These are phyloP conservation scores for Chaetomium globosum DNA, from an alignment of 2,329 filamentous ascomycete species.

Conservation along the genomic window DNA sequence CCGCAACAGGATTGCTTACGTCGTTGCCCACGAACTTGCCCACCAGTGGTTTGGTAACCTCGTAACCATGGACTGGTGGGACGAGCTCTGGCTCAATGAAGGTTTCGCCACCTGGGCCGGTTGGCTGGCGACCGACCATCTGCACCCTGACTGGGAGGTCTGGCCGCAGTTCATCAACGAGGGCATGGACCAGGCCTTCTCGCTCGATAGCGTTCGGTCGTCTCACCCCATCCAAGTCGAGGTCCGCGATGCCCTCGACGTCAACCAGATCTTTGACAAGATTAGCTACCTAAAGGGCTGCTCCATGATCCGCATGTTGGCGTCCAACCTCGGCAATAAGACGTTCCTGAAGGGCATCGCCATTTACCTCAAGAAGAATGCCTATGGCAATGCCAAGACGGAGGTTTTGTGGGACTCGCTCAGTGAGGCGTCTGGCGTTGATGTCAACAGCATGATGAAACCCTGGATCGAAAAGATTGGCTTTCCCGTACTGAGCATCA, in stretches of 20 bases:
- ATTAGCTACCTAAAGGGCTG: constrained; percentile 97
- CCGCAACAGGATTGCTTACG: constrained; percentile 92
- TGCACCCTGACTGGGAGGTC: constrained; percentile 96
- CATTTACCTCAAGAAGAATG: constrained; percentile 83
- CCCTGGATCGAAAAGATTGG: constrained; percentile 96
- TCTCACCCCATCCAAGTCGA: constrained; percentile 97
- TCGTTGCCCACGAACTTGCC: constrained; percentile 96
- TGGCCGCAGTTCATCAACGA: constrained; percentile 98
- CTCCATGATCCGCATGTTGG: constrained; percentile 95
- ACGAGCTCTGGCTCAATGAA: constrained; percentile 95
- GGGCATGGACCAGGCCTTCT: constrained; percentile 87
- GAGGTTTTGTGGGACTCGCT: constrained; percentile 88
- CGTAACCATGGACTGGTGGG: constrained; percentile 99
- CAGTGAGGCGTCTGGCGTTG: constrained; percentile 81
- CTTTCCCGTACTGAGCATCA: constrained; percentile 84
- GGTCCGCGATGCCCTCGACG: constrained; percentile 88
- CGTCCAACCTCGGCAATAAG: constrained; percentile 82
- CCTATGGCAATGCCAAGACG: constrained; percentile 88
- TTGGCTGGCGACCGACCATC: constrained; percentile 86
- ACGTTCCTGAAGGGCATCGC: constrained; percentile 89
- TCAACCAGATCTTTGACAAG: constrained; percentile 96
- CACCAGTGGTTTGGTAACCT: constrained; percentile 99
- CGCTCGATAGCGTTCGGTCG: constrained; percentile 83
- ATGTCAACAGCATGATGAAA: constrained; percentile 85
- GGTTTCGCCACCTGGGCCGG: constrained; percentile 98